Evolutionary conservation across 768 basidiomycete genomes (phyloP).

Genomic region (Rossbeevera mucosa): DNA sequence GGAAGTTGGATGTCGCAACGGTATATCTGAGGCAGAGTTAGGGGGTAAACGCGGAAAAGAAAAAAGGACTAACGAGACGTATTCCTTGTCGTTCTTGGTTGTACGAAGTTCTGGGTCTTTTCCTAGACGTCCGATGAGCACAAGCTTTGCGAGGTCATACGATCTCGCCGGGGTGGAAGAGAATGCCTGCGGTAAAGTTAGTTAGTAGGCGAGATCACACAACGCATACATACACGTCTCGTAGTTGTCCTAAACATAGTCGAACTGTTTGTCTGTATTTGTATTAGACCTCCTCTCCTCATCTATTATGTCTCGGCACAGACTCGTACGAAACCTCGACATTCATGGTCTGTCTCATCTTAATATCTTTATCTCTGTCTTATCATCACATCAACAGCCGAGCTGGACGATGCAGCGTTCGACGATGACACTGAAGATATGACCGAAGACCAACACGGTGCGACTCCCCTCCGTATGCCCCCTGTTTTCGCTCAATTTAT

Average conservation of each 20-base stretch:
- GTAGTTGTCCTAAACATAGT: conserved; percentile 56
- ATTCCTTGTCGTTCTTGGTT: conserved; percentile 76
- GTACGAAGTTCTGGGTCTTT: conserved; percentile 65
- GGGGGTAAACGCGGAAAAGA: not conserved
- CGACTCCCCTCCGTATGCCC: conserved; percentile 9
- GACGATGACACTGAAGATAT: conserved; percentile 78
- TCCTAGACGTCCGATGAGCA: conserved; percentile 69
- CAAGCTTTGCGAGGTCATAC: conserved; percentile 68
- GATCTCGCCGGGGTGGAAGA: conserved; percentile 52
- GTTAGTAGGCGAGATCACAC: no score
- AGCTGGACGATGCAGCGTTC: conserved; percentile 77
- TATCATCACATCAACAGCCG: conserved; percentile 47
- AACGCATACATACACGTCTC: no score
- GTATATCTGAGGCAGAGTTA: conserved; percentile 50
- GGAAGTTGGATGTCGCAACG: conserved; percentile 67
- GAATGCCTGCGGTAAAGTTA: no score
- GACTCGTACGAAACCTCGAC: conserved; percentile 82
- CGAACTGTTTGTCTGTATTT: conserved; percentile 25
- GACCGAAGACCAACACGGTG: conserved; percentile 81
- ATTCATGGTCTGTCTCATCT: conserved; percentile 49
- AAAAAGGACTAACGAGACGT: conserved; percentile 51
- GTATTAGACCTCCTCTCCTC: not conserved
- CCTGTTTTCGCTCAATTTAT: conserved; percentile 7
- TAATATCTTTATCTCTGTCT: not conserved
- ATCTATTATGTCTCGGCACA: conserved; percentile 78